Base-by-base conservation (phyloP, 495 filamentous ascomycete genomes). In the Aspergillus kassunensis region DNA sequence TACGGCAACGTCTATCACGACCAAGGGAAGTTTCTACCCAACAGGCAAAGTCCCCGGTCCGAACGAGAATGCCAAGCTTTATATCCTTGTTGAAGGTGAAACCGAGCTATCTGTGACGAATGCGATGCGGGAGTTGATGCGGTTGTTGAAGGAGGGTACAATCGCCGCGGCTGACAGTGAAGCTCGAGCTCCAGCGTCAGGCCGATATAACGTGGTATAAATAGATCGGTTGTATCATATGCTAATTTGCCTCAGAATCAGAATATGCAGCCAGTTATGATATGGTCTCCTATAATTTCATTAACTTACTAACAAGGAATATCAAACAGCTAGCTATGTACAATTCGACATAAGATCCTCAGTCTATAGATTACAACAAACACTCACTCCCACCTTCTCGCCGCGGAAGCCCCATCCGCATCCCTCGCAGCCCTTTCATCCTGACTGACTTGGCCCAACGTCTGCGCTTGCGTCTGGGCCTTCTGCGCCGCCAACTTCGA, bases 61-160 rank as follows among this genome's bases (percentile, higher is more conserved):
- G 2, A 83, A 82, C 19, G 85, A 84, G 35, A 83, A 87, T 42
- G 87, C 93, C 8, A 97, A 97, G 73, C 74, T 97, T 51, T 98
- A 98, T 63, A 96, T 98, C 60, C 77, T 98, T 30, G 95, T 98
- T 29, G 93, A 98, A 62, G 93, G 93, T 18, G 93, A 98, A 66
- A 97, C 95, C 0, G 93, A 98, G 66, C 71, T 95, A 42, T 86
- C 90, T 44, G 93, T 98, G 3, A 86, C 85, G 40, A 88, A 88
- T 67, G 95, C 93, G 13, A 93, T 97, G 85, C 79, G 83, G 51
- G 92, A 97, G 67, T 77, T 97, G 37, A 91, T 89, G 68, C 80
- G 91, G 24, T 67, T 97, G 54, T 73, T 97, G 41, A 89, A 86
- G 68, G 93, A 97, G 69, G 93, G 88, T n/a, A 96, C 90, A 0